Conservation (phyloP, 2,329 filamentous ascomycete species). For the Dactylellina leptospora region DNA sequence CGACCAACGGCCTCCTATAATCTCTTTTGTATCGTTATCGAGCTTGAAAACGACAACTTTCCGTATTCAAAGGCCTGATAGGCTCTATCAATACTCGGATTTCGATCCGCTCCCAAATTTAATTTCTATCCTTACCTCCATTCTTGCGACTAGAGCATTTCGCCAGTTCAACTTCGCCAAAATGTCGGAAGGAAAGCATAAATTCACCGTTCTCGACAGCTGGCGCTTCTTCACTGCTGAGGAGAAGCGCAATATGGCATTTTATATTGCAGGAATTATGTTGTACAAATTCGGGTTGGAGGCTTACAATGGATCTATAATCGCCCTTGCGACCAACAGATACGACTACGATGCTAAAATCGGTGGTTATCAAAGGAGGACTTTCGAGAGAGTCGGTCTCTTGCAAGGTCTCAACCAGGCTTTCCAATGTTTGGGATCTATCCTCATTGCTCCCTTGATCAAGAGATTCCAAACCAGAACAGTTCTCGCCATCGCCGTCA, state of each 20-base stretch:
- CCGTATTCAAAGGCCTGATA: slow-evolving; percentile 8
- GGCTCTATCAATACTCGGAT: slow-evolving; percentile 15
- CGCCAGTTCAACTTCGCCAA: not conserved
- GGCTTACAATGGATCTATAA: slow-evolving; percentile 65
- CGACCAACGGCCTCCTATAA: slow-evolving; percentile 9
- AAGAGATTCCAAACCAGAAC: slow-evolving; percentile 64
- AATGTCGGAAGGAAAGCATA: slow-evolving; percentile 42
- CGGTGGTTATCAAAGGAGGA: slow-evolving; percentile 59
- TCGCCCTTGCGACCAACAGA: slow-evolving; percentile 64
- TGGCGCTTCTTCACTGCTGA: slow-evolving; percentile 59
- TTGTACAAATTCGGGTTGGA: slow-evolving; percentile 66
- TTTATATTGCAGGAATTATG: slow-evolving; percentile 66
- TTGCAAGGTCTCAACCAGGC: slow-evolving; percentile 65
- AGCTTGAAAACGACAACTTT: not conserved
- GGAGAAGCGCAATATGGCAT: slow-evolving; percentile 63
- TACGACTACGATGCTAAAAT: slow-evolving; percentile 63
- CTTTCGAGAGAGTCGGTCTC: slow-evolving; percentile 64
- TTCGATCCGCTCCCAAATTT: slow-evolving; percentile 9
- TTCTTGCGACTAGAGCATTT: not conserved
- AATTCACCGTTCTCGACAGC: slow-evolving; percentile 35
- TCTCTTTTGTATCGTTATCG: slow-evolving; percentile 20
- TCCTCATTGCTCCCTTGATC: slow-evolving; percentile 65
- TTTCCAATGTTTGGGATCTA: slow-evolving; percentile 64
- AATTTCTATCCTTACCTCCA: not conserved
- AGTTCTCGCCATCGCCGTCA: slow-evolving; percentile 62